phyloP scores from a whole-genome alignment of 2,329 filamentous ascomycete species.

The Pyrenophora seminiperda region DNA sequence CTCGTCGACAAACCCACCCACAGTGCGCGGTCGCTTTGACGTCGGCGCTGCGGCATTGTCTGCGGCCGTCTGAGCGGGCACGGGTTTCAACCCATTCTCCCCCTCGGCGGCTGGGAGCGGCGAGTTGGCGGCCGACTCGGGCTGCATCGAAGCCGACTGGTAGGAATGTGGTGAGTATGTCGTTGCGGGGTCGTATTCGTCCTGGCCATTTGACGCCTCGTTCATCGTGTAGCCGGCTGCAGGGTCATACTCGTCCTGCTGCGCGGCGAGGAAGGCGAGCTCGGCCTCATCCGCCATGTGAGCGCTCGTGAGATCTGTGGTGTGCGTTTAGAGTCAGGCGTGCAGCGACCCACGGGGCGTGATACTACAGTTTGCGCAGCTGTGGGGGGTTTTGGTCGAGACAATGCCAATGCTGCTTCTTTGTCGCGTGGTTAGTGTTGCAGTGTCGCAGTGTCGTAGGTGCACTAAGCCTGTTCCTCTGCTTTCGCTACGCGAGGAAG shows the following conservation, averaged over 20 bases:
- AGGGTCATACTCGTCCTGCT: slow-evolving; percentile 51
- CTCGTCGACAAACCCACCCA: slow-evolving; percentile 67
- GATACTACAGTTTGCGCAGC: slow-evolving; percentile 17
- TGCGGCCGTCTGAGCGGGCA: slow-evolving; percentile 22
- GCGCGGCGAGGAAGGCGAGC: slow-evolving; percentile 58
- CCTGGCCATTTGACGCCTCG: slow-evolving; percentile 52
- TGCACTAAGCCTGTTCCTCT: slow-evolving; percentile 6
- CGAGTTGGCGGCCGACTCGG: slow-evolving; percentile 37
- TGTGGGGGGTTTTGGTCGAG: slow-evolving; percentile 21
- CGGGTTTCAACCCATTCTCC: slow-evolving; percentile 33
- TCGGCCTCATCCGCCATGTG: slow-evolving; percentile 60
- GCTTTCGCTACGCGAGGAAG: background rate
- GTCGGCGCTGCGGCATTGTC: slow-evolving; percentile 39
- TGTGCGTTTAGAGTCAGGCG: slow-evolving; percentile 17
- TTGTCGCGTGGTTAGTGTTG: slow-evolving; percentile 31
- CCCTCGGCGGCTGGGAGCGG: slow-evolving; percentile 28
- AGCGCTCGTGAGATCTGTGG: slow-evolving; percentile 13
- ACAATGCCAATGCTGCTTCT: slow-evolving; percentile 22
- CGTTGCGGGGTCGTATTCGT: slow-evolving; percentile 48
- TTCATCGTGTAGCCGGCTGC: slow-evolving; percentile 47
- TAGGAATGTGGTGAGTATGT: slow-evolving; percentile 35
- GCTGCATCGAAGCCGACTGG: slow-evolving; percentile 34
- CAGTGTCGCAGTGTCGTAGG: slow-evolving; percentile 10
- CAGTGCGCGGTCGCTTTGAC: slow-evolving; percentile 57
- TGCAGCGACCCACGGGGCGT: slow-evolving; percentile 7